A percentile compares a stretch with the other conserved stretches of the same genome.
phyloP scores from a whole-genome alignment of 2,329 filamentous ascomycete genomes.

The Aspergillus unguis region DNA sequence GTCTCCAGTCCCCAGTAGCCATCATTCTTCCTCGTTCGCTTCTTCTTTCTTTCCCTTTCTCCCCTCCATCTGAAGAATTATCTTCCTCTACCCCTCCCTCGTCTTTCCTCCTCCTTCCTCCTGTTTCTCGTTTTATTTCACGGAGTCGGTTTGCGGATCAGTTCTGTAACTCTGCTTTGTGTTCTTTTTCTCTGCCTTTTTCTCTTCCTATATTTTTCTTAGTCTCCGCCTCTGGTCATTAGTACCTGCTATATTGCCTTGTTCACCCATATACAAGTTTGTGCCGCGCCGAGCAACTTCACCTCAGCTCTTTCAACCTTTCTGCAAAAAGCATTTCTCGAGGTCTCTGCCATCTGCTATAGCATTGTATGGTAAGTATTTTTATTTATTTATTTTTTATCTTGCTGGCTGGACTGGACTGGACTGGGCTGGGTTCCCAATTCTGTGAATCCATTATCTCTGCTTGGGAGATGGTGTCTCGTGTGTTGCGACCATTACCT shows the following conservation, averaged over 20 bases:
- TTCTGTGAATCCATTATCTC: not conserved
- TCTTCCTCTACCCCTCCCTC: slow-evolving; percentile 22
- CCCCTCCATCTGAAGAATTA: slow-evolving; percentile 22
- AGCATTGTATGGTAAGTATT: slow-evolving; percentile 23
- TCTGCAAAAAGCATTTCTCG: slow-evolving; percentile 16
- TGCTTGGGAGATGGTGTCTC: not conserved
- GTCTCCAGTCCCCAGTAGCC: not conserved
- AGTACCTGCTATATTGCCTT: slow-evolving; percentile 21
- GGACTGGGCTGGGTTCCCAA: not conserved
- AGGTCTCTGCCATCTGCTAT: slow-evolving; percentile 20
- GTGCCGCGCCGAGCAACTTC: slow-evolving; percentile 20
- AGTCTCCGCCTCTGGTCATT: slow-evolving; percentile 26
- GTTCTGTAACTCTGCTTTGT: slow-evolving; percentile 23
- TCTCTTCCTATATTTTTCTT: slow-evolving; percentile 20
- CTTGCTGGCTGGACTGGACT: not conserved
- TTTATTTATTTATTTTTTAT: not conserved
- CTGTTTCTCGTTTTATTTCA: slow-evolving; percentile 26
- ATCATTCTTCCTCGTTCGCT: slow-evolving; percentile 10
- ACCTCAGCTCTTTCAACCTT: slow-evolving; percentile 15
- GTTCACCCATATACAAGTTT: slow-evolving; percentile 20
- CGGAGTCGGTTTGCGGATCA: slow-evolving; percentile 31
- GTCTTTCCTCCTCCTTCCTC: slow-evolving; percentile 16
- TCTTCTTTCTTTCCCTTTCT: slow-evolving; percentile 19
- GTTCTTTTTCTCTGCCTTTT: slow-evolving; percentile 19
- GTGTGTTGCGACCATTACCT: not conserved